Conservation (phyloP, 1,139 yeast genomes). For the Nakaseomyces bracarensis region DNA sequence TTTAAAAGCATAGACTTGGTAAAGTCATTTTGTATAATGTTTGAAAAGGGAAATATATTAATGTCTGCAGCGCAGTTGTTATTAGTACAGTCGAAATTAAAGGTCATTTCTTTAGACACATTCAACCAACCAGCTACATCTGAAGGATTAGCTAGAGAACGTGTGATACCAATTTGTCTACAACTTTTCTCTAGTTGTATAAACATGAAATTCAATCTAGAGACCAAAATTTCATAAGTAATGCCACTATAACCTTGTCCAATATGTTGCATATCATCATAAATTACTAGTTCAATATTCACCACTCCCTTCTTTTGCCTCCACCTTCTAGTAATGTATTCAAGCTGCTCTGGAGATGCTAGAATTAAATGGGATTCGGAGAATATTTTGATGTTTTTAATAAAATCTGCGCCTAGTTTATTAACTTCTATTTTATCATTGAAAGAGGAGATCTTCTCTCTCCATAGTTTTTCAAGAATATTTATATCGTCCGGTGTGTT, state of each 20-base stretch:
- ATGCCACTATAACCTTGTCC: conserved; percentile 52
- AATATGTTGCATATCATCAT: conserved; percentile 68
- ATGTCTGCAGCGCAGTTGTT: conserved; percentile 51
- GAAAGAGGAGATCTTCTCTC: conserved; percentile 36
- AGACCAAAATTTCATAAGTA: conserved; percentile 57
- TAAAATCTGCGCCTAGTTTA: conserved; percentile 56
- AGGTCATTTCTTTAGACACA: conserved; percentile 46
- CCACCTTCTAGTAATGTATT: conserved; percentile 71
- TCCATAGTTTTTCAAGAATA: conserved; percentile 43
- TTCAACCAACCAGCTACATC: conserved; percentile 89
- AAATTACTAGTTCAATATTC: conserved; percentile 56
- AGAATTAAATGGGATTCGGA: conserved; percentile 59
- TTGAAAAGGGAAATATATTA: conserved; percentile 45
- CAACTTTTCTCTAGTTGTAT: conserved; percentile 48
- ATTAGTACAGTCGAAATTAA: conserved; percentile 61
- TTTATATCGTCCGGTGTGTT: conserved; percentile 55
- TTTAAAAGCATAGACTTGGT: conserved; percentile 46
- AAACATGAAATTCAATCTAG: conserved; percentile 64
- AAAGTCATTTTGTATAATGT: conserved; percentile 43
- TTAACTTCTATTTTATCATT: conserved; percentile 45
- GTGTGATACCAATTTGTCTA: conserved; percentile 59
- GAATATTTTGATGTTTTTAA: conserved; percentile 46
- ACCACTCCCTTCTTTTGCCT: conserved; percentile 64
- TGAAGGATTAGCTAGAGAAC: conserved; percentile 63
- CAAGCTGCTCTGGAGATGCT: conserved; percentile 75